Percentiles rank a stretch among this genome's conserved stretches.
Evolutionary conservation across 1,284 basidiomycete genomes (phyloP).

Genomic region (Calocybe gambosa): DNA sequence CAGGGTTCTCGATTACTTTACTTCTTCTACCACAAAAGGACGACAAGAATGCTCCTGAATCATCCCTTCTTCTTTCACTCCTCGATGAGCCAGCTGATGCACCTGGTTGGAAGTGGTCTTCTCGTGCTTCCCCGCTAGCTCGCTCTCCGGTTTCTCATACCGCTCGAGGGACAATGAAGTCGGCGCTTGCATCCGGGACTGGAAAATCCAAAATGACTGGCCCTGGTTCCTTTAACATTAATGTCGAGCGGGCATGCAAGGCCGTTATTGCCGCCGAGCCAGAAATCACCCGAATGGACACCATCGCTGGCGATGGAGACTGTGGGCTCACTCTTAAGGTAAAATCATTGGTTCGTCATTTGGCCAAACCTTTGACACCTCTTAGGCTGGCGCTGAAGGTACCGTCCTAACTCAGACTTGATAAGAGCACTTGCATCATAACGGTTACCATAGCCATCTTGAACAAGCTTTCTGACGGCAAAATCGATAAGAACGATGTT

Average conservation of each 20-base stretch:
- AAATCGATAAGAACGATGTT: constrained; percentile 57
- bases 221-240: constrained; percentile 43
- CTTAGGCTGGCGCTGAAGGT: constrained; percentile 33
- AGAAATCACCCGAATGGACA: constrained; percentile 87
- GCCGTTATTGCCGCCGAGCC: constrained; percentile 75
- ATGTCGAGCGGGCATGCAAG: constrained; percentile 61
- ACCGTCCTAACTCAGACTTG: background rate
- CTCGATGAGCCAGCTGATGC: constrained; percentile 72
- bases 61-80: constrained; percentile 59
- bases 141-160: constrained; percentile 19
- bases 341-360: constrained; percentile 21
- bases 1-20: constrained; percentile 87
- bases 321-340: constrained; percentile 85
- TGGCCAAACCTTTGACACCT: constrained; percentile 1
- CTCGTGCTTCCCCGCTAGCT: constrained; percentile 31
- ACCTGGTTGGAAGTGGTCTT: constrained; percentile 82
- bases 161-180: constrained; percentile 12
- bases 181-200: constrained; percentile 21
- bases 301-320: constrained; percentile 62
- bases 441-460: constrained; percentile 40
- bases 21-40: constrained; percentile 64
- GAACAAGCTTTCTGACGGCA: constrained; percentile 38
- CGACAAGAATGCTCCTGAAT: constrained; percentile 30
- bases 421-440: background rate
- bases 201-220: constrained; percentile 31